These are phyloP conservation scores for Salix dunnii DNA, from an alignment of 345 rosid genomes.

Conservation along the genomic window DNA sequence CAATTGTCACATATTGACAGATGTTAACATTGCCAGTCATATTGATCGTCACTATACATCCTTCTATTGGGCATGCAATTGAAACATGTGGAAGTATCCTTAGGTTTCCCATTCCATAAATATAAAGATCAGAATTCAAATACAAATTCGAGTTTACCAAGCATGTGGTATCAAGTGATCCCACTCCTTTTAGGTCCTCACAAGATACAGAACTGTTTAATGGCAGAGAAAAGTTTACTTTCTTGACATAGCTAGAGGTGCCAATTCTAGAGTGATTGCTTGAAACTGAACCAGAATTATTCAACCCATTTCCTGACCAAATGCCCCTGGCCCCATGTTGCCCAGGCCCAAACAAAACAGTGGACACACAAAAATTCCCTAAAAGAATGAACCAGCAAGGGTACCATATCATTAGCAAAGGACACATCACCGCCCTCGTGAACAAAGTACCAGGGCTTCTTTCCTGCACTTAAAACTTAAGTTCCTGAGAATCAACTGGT, in stretches of 20 bases:
- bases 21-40: slow-evolving; percentile 71
- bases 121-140: slow-evolving; percentile 52
- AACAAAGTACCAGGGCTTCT: neutral
- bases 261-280: slow-evolving; percentile 26
- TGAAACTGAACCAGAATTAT: slow-evolving; percentile 23
- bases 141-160: slow-evolving; percentile 64
- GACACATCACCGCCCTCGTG: slow-evolving; percentile 29
- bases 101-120: slow-evolving; percentile 67
- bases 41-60: slow-evolving; percentile 64
- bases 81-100: slow-evolving; percentile 70
- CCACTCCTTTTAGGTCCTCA: slow-evolving; percentile 77
- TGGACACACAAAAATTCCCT: slow-evolving; percentile 25
- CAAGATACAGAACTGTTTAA: slow-evolving; percentile 48
- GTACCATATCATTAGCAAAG: slow-evolving; percentile 39
- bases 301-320: slow-evolving; percentile 23
- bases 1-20: slow-evolving; percentile 55
- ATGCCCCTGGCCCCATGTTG: slow-evolving; percentile 20
- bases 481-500: slow-evolving; percentile 1
- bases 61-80: slow-evolving; percentile 61
- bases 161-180: slow-evolving; percentile 82
- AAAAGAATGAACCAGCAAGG: slow-evolving; percentile 50
- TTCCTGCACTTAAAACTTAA: slow-evolving; percentile 10
- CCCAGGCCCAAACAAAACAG: slow-evolving; percentile 38
- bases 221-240: slow-evolving; percentile 17
- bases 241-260: slow-evolving; percentile 11